These are phyloP conservation scores for Mercurialis annua DNA, from an alignment of 345 rosid species.

Conservation along the genomic window DNA sequence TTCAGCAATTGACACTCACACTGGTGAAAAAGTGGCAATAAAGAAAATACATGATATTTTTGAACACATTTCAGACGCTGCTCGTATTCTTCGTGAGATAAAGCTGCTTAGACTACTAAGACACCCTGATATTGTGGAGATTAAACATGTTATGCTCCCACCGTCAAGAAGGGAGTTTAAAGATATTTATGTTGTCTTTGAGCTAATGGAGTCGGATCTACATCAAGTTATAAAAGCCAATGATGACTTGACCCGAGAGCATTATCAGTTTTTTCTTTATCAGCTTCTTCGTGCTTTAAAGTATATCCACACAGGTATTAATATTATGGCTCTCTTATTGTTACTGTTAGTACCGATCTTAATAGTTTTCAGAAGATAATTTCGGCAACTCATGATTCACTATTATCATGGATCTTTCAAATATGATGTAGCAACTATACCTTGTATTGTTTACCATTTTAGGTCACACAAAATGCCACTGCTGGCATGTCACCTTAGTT, in stretches of 20 bases:
- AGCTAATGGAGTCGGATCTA: conserved; percentile 95
- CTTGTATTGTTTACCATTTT: background rate
- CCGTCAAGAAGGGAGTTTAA: conserved; percentile 90
- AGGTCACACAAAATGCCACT: background rate
- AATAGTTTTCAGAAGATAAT: background rate
- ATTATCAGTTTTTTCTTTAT: conserved; percentile 90
- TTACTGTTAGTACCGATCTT: background rate
- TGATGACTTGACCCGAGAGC: conserved; percentile 92
- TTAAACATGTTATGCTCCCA: conserved; percentile 92
- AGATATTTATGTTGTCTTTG: conserved; percentile 95
- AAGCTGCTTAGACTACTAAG: conserved; percentile 78
- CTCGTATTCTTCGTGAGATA: conserved; percentile 85
- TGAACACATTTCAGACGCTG: conserved; percentile 91
- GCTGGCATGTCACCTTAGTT: background rate
- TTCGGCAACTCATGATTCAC: background rate
- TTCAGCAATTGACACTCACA: conserved; percentile 83
- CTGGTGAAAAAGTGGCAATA: conserved; percentile 84
- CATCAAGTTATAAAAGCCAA: conserved; percentile 97
- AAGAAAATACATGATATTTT: conserved; percentile 88
- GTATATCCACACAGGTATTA: conserved; percentile 84
- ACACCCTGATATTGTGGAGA: conserved; percentile 93
- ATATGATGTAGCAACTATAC: background rate
- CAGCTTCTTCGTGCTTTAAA: conserved; percentile 91
- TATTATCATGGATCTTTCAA: background rate
- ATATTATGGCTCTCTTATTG: conserved; percentile 18